These are phyloP conservation scores for Trametes cinnabarina DNA, from an alignment of 768 basidiomycete genomes.

Conservation along the genomic window DNA sequence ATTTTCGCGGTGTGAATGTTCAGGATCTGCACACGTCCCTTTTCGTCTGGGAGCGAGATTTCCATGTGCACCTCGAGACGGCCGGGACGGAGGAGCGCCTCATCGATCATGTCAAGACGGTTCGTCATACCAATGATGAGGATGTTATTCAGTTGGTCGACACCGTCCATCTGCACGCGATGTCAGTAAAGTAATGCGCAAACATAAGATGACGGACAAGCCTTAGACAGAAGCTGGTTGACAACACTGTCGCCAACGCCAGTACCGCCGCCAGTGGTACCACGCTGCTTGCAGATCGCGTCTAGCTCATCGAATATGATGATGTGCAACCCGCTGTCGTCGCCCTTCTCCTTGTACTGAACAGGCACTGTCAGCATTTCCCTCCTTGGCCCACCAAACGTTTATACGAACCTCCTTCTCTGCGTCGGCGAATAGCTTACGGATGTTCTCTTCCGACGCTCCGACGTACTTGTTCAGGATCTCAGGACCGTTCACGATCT, in stretches of 20 bases:
- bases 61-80: conserved; percentile 99
- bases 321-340: conserved; percentile 96
- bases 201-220: conserved; percentile 26
- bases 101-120: conserved; percentile 97
- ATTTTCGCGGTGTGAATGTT: conserved; percentile 95
- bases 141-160: conserved; percentile 98
- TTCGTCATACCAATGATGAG: conserved; percentile 99
- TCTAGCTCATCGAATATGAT: conserved; percentile 99
- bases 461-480: conserved; percentile 97
- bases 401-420: conserved; percentile 78
- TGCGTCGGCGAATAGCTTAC: conserved; percentile 96
- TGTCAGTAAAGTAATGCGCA: neutral
- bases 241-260: conserved; percentile 99
- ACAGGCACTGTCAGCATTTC: too few species aligned
- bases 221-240: conserved; percentile 97
- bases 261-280: conserved; percentile 84
- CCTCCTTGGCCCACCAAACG: conserved; percentile 1
- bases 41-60: conserved; percentile 93
- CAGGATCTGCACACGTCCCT: conserved; percentile 90
- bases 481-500: conserved; percentile 98
- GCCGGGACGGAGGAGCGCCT: conserved; percentile 93
- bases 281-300: conserved; percentile 98
- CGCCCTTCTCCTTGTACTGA: conserved; percentile 95
- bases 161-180: conserved; percentile 87
- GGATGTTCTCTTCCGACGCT: conserved; percentile 94